Evolutionary conservation across 805 yeast species (phyloP), one percentile per base, ranked within the genome.

Genomic region (Spathaspora passalidarum): DNA sequence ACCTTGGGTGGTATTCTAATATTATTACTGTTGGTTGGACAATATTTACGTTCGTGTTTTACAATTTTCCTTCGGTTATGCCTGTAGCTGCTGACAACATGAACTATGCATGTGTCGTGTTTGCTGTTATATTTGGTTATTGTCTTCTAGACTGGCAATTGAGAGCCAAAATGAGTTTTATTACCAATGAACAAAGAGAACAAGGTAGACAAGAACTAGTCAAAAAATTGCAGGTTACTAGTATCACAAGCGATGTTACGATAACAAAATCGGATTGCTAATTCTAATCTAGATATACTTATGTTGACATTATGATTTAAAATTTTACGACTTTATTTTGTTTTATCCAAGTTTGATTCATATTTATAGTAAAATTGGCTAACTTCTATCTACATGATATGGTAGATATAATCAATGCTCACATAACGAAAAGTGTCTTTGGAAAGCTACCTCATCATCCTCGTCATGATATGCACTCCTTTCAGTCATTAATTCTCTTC

Each of bases 31-130:
- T 83, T 3, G 53, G 61, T 3, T 84, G 88, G 86, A 72, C 87
- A 0, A 41, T 74, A 0, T 84, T 85, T 56, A 75, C 83, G 5
- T 49, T 79, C 4, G 75, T 82, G 2, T 80, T 84, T 62, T 84
- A 78, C 68, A 79, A 81, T 38, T 79, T 84, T 68, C 90, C 91
- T 23, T 65, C 80, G 22, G 68, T 67, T 11, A 71, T 80, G 77
- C 90, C 90, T 1, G 89, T 75, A 2, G 68, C 73, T 1, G 73
- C 72, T 29, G 76, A 78, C 36, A 74, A 76, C 51, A 85, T 85
- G 90, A 85, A 85, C 60, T 85, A 85, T 52, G 81, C 82, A 10
- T 61, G 77, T 29, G 86, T 29, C 14, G 49, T 46, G 4, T 44
- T 59, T 39, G 64, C 54, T 2, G 80, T 80, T 8, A 74, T 68